phyloP scores from a whole-genome alignment of 257 asterid species.

The Cinchona pubescens region DNA sequence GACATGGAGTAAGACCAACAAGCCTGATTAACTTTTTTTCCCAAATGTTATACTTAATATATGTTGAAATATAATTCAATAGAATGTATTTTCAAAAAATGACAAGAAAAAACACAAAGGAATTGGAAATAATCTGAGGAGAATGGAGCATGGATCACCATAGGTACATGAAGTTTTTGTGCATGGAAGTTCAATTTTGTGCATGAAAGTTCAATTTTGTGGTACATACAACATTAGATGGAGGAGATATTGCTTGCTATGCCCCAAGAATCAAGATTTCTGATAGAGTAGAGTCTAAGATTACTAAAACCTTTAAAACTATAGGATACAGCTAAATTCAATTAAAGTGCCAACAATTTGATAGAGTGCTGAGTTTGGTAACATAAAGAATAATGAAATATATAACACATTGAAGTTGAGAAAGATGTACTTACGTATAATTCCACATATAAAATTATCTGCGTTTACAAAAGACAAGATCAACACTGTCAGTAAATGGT shows the following conservation, averaged over 20 bases:
- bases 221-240: background rate
- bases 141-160: background rate
- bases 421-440: slow-evolving; percentile 72
- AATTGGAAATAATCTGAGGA: background rate
- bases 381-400: background rate
- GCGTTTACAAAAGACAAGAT: slow-evolving; percentile 38
- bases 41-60: background rate
- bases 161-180: too few species aligned
- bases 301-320: background rate
- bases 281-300: background rate
- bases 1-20: background rate
- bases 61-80: too few species aligned
- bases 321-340: background rate
- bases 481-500: slow-evolving; percentile 23
- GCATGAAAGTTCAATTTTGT: background rate
- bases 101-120: too few species aligned
- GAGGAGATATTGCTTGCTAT: background rate
- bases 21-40: background rate
- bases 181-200: too few species aligned
- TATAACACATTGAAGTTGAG: background rate
- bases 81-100: background rate
- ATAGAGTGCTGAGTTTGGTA: background rate
- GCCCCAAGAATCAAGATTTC: background rate
- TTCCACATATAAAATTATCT: slow-evolving; percentile 81
- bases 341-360: background rate